A percentile compares a stretch with the other conserved stretches of the same genome.
Evolutionary conservation across 805 yeast genomes (phyloP).

Genomic region (Debaryomyces maramus): DNA sequence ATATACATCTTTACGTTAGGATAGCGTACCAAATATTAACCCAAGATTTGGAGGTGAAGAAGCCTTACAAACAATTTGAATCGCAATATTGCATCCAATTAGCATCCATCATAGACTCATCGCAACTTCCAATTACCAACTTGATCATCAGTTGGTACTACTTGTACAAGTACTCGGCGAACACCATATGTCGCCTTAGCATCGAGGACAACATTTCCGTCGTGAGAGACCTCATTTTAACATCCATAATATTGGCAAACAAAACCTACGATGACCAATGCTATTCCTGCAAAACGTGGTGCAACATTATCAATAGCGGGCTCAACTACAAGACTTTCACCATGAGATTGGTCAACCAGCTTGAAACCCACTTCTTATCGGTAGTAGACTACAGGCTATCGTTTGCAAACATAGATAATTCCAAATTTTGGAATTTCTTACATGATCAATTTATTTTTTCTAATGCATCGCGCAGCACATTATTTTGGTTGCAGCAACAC

Average conservation of each 20-base stretch:
- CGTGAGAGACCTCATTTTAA: slow-evolving; percentile 22
- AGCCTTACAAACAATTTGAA: slow-evolving; percentile 5
- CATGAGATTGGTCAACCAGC: slow-evolving; percentile 21
- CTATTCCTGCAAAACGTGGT: slow-evolving; percentile 54
- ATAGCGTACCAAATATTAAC: slow-evolving; percentile 4
- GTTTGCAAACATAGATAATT: slow-evolving; percentile 21
- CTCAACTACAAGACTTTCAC: slow-evolving; percentile 13
- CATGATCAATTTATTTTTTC: background rate
- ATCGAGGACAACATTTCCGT: slow-evolving; percentile 13
- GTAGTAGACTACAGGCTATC: slow-evolving; percentile 28
- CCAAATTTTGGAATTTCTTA: slow-evolving; percentile 24
- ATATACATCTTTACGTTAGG: background rate
- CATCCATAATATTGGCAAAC: slow-evolving; percentile 32
- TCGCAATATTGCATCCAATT: slow-evolving; percentile 15
- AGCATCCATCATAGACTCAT: slow-evolving; percentile 15
- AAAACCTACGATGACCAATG: slow-evolving; percentile 51
- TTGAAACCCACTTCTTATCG: slow-evolving; percentile 29
- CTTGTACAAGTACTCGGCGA: slow-evolving; percentile 20
- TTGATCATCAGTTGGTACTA: slow-evolving; percentile 26
- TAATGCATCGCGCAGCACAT: background rate
- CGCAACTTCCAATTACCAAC: slow-evolving; percentile 23
- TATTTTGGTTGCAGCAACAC: background rate
- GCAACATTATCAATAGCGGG: slow-evolving; percentile 19
- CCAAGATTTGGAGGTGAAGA: background rate
- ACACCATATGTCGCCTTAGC: slow-evolving; percentile 8